Evolutionary conservation across 495 filamentous ascomycete genomes (phyloP), one percentile per base, ranked within the genome.

Genomic region (Aspergillus nidulans): DNA sequence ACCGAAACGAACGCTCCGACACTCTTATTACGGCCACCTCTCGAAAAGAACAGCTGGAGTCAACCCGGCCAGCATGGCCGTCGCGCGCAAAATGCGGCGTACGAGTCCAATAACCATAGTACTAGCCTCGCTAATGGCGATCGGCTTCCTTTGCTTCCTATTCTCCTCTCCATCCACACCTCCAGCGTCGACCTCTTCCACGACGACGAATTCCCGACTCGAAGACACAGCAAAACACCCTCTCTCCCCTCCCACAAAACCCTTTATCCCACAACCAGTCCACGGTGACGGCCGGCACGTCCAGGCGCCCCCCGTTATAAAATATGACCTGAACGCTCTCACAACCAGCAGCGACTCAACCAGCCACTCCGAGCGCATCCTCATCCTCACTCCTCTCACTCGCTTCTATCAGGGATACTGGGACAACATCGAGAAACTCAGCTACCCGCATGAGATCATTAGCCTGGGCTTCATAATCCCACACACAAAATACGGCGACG

Each of bases 381-480:
- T 97, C 41, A 87, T 98, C 66, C 82, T 97, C 55, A 97, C 94
- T 0, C 94, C 94, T 3, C 84, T 97, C 65, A 88, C 90, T 40
- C 81, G 87, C 62, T 98, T 97, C 75, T 97, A 96, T 71, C 85
- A 87, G 59, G 86, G 76, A 58, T 97, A 96, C 77, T 97, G 95
- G 95, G 87, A 92, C 60, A 97, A 97, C 67, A 76, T 98, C n/a
- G 71, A 89, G 39, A 81, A 82, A 58, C 76, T 98, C 42, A 78
- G 70, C 62, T 98, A 96, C 68, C 95, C 94, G 8, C 95, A 95
- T 73, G 90, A 96, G 42, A 77, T 97, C 39, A 91, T 98, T 63
- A 91, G 90, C 0, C 76, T 98, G 21, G 94, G 90, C n/a, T 98
- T 97, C 72, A 98, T 98, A 64, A 82, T 95, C 24, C 95, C 94